A percentile compares a stretch with the other conserved stretches of the same genome.
Evolutionary conservation across 257 asterid genomes (phyloP).

Genomic region (Lycium ferocissimum): DNA sequence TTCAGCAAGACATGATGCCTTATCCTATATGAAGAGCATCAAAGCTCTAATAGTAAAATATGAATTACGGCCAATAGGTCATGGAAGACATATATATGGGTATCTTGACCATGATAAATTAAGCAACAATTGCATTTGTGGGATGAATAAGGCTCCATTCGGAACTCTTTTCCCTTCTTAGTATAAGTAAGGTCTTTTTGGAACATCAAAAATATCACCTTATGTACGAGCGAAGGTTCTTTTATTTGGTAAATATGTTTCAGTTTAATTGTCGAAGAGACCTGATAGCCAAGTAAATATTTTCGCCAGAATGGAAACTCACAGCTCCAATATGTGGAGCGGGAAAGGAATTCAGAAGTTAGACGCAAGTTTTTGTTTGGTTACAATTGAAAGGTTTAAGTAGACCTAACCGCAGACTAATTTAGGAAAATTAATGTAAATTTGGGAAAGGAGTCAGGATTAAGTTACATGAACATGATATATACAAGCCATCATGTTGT

Average conservation of each 20-base stretch:
- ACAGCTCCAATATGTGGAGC: not conserved
- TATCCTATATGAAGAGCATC: not conserved
- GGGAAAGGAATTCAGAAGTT: not conserved
- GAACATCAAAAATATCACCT: not conserved
- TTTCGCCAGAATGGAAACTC: not conserved
- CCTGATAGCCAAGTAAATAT: not conserved
- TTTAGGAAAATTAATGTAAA: conserved; percentile 19
- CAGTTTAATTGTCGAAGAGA: not conserved
- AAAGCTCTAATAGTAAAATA: not conserved
- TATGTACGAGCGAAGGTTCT: not conserved
- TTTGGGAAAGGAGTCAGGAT: not conserved
- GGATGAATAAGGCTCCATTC: not conserved
- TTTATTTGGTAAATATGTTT: not conserved
- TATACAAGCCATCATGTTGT: conserved; percentile 13
- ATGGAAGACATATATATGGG: not conserved
- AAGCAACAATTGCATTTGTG: not conserved
- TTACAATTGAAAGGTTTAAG: conserved; percentile 17
- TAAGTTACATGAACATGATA: not conserved
- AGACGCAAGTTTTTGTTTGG: not conserved
- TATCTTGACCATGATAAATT: not conserved
- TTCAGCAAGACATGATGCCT: not conserved
- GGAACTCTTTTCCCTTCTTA: conserved; percentile 6
- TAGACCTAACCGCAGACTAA: not conserved
- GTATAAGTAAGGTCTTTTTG: not conserved
- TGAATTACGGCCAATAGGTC: not conserved